Evolutionary conservation across 371 early-diverging fungal genomes (phyloP).

Genomic region (Circinella minor): DNA sequence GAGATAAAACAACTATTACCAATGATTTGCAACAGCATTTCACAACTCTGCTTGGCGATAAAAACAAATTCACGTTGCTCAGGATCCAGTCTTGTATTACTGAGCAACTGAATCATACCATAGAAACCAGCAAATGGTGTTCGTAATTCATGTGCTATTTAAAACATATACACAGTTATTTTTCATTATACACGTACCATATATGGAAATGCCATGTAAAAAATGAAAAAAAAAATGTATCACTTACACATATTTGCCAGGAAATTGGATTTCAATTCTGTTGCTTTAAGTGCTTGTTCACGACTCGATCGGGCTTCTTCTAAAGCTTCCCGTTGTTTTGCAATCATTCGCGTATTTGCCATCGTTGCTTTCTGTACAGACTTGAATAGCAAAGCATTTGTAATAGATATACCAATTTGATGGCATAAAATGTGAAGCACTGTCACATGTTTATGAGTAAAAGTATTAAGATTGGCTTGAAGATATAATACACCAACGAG

Average conservation of each 20-base stretch:
- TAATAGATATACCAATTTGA: conserved; percentile 66
- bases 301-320: conserved; percentile 49
- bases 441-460: conserved; percentile 57
- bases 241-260: conserved; percentile 62
- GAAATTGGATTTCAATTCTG: conserved; percentile 56
- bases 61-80: conserved; percentile 66
- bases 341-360: conserved; percentile 46
- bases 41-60: conserved; percentile 65
- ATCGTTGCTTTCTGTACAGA: conserved; percentile 47
- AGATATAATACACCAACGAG: conserved; percentile 62
- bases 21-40: conserved; percentile 65
- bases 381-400: conserved; percentile 61
- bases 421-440: conserved; percentile 63
- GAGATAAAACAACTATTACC: conserved; percentile 18
- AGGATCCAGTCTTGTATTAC: conserved; percentile 54
- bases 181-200: background rate
- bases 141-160: conserved; percentile 46
- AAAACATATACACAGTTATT: background rate
- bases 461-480: conserved; percentile 57
- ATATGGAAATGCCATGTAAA: background rate
- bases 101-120: conserved; percentile 61
- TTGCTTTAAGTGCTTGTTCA: conserved; percentile 49
- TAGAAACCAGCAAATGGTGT: conserved; percentile 66
- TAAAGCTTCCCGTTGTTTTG: conserved; percentile 41
- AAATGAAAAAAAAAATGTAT: background rate